These are phyloP conservation scores for Rhizopogon vesiculosus DNA, from an alignment of 768 basidiomycete species.

Conservation along the genomic window DNA sequence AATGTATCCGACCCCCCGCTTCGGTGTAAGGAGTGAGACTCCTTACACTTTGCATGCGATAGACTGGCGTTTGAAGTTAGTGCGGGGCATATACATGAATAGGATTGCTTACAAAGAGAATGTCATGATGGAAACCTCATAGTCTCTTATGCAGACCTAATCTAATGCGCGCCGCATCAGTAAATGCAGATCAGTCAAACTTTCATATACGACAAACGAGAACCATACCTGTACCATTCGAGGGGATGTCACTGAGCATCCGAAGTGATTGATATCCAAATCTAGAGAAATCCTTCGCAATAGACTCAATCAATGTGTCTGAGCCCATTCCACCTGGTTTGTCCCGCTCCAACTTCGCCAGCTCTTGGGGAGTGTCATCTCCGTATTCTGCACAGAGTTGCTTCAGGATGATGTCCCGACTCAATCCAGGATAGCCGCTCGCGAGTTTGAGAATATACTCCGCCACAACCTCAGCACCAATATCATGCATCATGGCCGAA, in stretches of 20 bases:
- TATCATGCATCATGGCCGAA: conserved; percentile 5
- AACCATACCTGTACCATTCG: neutral
- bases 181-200: neutral
- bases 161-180: neutral
- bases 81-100: no score
- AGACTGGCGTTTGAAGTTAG: no score
- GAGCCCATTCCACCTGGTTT: neutral
- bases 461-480: conserved; percentile 4
- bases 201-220: neutral
- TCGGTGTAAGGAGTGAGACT: no score
- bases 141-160: no score
- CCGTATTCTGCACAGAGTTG: neutral
- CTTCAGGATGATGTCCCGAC: conserved; percentile 1
- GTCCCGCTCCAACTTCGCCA: neutral
- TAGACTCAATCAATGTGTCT: neutral
- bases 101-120: no score
- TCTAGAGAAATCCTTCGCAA: neutral
- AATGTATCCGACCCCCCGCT: no score
- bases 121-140: no score
- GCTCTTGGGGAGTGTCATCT: neutral
- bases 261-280: no score
- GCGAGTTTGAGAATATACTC: conserved; percentile 15
- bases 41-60: no score
- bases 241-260: no score
- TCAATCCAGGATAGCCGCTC: conserved; percentile 12